Conservation (phyloP, 306 rosid species). For the Neltuma alba region DNA sequence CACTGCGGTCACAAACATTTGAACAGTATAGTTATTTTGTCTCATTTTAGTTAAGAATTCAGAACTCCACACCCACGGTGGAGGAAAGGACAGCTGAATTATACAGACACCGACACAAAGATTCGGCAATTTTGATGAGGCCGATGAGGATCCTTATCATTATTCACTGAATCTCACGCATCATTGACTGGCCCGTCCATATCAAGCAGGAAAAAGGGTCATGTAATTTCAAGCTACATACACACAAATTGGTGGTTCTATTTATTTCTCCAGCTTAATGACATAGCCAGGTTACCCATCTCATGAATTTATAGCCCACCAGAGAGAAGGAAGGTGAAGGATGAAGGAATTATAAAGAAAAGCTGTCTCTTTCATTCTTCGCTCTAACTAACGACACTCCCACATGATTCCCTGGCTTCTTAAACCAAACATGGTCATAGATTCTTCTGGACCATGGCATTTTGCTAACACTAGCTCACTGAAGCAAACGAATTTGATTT, state of each 20-base stretch:
- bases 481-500: neutral
- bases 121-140: neutral
- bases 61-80: no score
- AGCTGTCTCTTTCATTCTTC: neutral
- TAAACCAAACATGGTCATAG: no score
- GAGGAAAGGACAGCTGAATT: neutral
- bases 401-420: neutral
- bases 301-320: neutral
- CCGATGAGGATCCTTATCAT: no score
- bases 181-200: neutral
- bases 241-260: neutral
- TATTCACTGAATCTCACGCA: neutral
- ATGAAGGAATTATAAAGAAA: neutral
- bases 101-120: neutral
- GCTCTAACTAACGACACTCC: neutral
- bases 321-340: neutral
- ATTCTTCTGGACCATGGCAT: neutral
- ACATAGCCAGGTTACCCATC: neutral
- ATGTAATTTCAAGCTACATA: neutral
- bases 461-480: neutral
- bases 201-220: neutral
- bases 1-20: neutral
- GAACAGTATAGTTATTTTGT: neutral
- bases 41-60: neutral
- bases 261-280: neutral